A percentile compares a stretch with the other conserved stretches of the same genome.
Conservation (phyloP, 371 early-diverging fungal species). For the Umbelopsis sp. region DNA sequence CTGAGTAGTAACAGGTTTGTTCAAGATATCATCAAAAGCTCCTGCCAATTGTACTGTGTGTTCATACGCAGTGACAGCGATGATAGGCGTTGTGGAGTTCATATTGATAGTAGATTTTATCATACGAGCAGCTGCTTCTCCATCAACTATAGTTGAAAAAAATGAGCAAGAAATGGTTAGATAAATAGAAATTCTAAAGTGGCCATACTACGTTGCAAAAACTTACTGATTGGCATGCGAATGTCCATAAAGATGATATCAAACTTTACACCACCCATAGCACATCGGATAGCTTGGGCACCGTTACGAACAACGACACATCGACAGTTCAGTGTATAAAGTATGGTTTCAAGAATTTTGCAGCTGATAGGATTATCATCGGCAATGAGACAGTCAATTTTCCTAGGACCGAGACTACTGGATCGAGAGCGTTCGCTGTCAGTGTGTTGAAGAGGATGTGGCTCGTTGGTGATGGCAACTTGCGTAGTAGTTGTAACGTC, state of each 20-base stretch:
- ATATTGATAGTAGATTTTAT: constrained; percentile 90
- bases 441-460: background rate
- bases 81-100: constrained; percentile 73
- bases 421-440: constrained; percentile 9
- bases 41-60: constrained; percentile 53
- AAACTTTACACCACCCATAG: constrained; percentile 86
- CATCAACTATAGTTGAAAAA: constrained; percentile 68
- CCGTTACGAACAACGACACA: constrained; percentile 88
- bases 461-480: background rate
- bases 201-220: background rate
- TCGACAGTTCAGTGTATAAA: constrained; percentile 71
- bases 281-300: constrained; percentile 87
- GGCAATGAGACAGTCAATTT: constrained; percentile 70
- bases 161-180: background rate
- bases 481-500: background rate
- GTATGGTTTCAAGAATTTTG: constrained; percentile 86
- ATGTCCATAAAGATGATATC: constrained; percentile 94
- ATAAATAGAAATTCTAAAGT: background rate
- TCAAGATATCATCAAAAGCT: constrained; percentile 74
- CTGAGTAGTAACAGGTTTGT: constrained; percentile 76
- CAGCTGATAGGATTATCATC: constrained; percentile 91
- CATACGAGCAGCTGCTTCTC: constrained; percentile 91
- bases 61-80: constrained; percentile 78
- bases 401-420: constrained; percentile 15
- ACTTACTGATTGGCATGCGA: constrained; percentile 90